These are phyloP conservation scores for Aquilaria sinensis DNA, from an alignment of 345 rosid species.

Conservation along the genomic window DNA sequence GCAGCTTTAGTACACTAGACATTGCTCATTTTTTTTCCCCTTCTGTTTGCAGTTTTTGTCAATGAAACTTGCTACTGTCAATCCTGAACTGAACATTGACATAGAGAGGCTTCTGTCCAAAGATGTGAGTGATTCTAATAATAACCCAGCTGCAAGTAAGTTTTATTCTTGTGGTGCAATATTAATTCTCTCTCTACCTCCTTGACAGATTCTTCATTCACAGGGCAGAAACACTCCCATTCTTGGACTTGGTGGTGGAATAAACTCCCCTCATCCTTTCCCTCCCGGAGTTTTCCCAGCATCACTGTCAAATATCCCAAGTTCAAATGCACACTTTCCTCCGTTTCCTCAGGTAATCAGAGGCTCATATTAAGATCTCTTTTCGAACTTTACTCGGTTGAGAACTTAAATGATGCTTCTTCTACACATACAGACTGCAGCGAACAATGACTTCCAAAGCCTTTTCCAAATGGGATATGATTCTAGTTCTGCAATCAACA, in stretches of 20 bases:
- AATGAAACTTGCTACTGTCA: slow-evolving; percentile 96
- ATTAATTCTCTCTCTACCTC: slow-evolving; percentile 13
- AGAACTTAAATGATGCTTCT: not conserved
- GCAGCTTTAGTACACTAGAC: not conserved
- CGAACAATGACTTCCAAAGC: slow-evolving; percentile 68
- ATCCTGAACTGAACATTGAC: slow-evolving; percentile 68
- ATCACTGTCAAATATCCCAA: slow-evolving; percentile 36
- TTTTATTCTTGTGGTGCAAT: slow-evolving; percentile 7
- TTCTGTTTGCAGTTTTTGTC: slow-evolving; percentile 66
- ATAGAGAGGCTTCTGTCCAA: slow-evolving; percentile 68
- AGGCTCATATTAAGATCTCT: not conserved
- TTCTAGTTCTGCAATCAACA: slow-evolving; percentile 43
- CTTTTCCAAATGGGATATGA: slow-evolving; percentile 74
- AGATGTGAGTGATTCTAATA: slow-evolving; percentile 52
- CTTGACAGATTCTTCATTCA: slow-evolving; percentile 50
- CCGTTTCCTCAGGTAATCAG: slow-evolving; percentile 51
- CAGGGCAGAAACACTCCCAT: slow-evolving; percentile 37
- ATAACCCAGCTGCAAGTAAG: not conserved
- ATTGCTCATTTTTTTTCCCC: not conserved
- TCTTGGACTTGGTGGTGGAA: slow-evolving; percentile 37
- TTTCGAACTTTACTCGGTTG: not conserved
- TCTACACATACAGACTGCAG: slow-evolving; percentile 30
- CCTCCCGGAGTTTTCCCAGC: slow-evolving; percentile 40
- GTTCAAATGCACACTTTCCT: slow-evolving; percentile 50
- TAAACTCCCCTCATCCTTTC: slow-evolving; percentile 38